Percentiles rank a stretch among this genome's conserved stretches.
phyloP scores from a whole-genome alignment of 2,329 filamentous ascomycete genomes.

The Lasiodiplodia theobromae region DNA sequence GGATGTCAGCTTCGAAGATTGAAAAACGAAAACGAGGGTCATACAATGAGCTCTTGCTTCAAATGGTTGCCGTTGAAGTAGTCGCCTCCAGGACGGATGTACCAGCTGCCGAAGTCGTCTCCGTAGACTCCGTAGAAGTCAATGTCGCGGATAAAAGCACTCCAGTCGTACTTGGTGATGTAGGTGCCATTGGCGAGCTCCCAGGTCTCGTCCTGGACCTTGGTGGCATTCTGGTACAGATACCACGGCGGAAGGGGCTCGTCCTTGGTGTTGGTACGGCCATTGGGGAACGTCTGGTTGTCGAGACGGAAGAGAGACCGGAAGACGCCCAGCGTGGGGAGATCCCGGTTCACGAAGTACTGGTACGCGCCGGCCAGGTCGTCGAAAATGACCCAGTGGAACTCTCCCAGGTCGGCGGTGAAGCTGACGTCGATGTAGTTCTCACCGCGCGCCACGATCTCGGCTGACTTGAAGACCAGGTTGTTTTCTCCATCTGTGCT shows the following conservation, averaged over 20 bases:
- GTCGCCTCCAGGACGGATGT: slow-evolving; percentile 44
- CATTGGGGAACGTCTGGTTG: slow-evolving; percentile 57
- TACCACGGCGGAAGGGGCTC: slow-evolving; percentile 53
- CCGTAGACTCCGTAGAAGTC: slow-evolving; percentile 61
- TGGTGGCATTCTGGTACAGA: slow-evolving; percentile 54
- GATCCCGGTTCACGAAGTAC: slow-evolving; percentile 60
- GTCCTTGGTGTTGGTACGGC: slow-evolving; percentile 56
- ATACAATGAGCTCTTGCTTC: slow-evolving; percentile 58
- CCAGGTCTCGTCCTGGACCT: slow-evolving; percentile 64
- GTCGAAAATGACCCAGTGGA: slow-evolving; percentile 61
- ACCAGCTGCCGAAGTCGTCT: slow-evolving; percentile 58
- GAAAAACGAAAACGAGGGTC: too few species aligned
- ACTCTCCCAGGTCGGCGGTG: slow-evolving; percentile 55
- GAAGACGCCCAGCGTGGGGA: slow-evolving; percentile 59
- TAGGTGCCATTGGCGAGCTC: slow-evolving; percentile 55
- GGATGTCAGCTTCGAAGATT: neutral
- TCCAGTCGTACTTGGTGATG: slow-evolving; percentile 62
- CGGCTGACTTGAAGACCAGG: slow-evolving; percentile 57
- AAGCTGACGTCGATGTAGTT: slow-evolving; percentile 59
- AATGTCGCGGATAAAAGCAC: slow-evolving; percentile 48
- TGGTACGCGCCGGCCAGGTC: slow-evolving; percentile 60
- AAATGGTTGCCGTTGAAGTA: slow-evolving; percentile 58
- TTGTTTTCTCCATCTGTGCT: slow-evolving; percentile 54
- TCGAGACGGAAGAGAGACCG: slow-evolving; percentile 59
- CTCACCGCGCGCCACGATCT: slow-evolving; percentile 38